Percentiles rank a stretch among this genome's conserved stretches.
phyloP scores from a whole-genome alignment of 2,329 filamentous ascomycete genomes.

The Penicillium freii region DNA sequence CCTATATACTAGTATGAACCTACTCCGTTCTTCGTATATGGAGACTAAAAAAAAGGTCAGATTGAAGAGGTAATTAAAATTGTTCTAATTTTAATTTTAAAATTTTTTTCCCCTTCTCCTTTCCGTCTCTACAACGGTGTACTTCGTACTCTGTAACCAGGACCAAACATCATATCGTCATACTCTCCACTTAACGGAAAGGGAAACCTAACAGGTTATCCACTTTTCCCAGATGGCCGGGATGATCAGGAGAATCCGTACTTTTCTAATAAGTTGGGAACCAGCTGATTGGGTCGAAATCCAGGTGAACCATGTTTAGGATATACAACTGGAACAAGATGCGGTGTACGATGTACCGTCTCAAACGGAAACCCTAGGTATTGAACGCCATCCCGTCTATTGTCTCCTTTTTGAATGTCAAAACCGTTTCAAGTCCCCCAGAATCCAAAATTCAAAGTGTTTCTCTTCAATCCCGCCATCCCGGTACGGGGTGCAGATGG shows the following conservation, averaged over 20 bases:
- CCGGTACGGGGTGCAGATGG: neutral
- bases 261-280: slow-evolving; percentile 3
- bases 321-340: neutral
- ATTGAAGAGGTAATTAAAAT: neutral
- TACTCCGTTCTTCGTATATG: neutral
- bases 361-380: neutral
- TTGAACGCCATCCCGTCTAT: neutral
- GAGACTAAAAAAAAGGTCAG: neutral
- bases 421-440: neutral
- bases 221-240: slow-evolving; percentile 3
- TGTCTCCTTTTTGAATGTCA: slow-evolving; percentile 2
- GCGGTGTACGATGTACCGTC: slow-evolving; percentile 1
- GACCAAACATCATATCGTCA: slow-evolving; percentile 2
- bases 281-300: slow-evolving; percentile 6
- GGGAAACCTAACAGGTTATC: slow-evolving; percentile 5
- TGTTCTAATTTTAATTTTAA: neutral
- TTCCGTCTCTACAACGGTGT: neutral
- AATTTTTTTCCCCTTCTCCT: neutral
- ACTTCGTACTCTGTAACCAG: neutral
- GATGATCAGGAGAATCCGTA: slow-evolving; percentile 6
- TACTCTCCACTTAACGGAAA: slow-evolving; percentile 4
- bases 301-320: neutral
- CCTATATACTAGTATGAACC: slow-evolving; percentile 8
- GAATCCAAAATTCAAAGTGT: slow-evolving; percentile 3
- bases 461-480: neutral